Evolutionary conservation across 2,329 filamentous ascomycete species (phyloP).

Genomic region (Hymenoscyphus infarciens): DNA sequence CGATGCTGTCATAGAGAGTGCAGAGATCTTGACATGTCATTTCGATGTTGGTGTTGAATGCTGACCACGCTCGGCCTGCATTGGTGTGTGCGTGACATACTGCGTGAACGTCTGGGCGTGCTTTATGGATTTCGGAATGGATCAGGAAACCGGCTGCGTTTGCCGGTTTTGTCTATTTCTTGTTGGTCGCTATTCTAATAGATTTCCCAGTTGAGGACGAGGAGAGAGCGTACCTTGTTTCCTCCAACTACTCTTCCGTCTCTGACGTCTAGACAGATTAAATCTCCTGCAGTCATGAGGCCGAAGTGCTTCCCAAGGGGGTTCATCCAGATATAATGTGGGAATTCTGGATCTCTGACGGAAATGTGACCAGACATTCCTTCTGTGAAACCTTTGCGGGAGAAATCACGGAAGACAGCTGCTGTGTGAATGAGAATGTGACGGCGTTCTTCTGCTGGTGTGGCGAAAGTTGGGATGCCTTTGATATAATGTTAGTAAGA

Average conservation of each 20-base stretch:
- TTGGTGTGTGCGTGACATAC: slow-evolving; percentile 67
- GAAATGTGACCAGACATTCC: slow-evolving; percentile 67
- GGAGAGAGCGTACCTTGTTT: slow-evolving; percentile 40
- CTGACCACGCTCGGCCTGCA: slow-evolving; percentile 64
- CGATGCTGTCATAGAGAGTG: slow-evolving; percentile 61
- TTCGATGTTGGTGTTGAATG: slow-evolving; percentile 61
- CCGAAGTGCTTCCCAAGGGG: slow-evolving; percentile 63
- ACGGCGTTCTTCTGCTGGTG: slow-evolving; percentile 53
- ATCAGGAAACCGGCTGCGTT: slow-evolving; percentile 70
- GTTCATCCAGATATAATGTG: slow-evolving; percentile 66
- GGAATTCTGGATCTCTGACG: slow-evolving; percentile 61
- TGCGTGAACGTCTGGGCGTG: slow-evolving; percentile 60
- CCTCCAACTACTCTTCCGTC: slow-evolving; percentile 60
- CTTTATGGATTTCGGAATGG: slow-evolving; percentile 65
- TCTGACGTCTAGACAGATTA: slow-evolving; percentile 61
- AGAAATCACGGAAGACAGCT: slow-evolving; percentile 64
- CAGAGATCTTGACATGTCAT: slow-evolving; percentile 69
- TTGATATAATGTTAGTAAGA: slow-evolving; percentile 23
- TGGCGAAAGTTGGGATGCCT: slow-evolving; percentile 54
- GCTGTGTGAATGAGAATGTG: slow-evolving; percentile 67
- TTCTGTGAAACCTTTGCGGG: slow-evolving; percentile 62
- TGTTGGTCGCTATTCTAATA: background rate
- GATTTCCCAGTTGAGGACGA: background rate
- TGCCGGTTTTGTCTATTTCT: slow-evolving; percentile 45
- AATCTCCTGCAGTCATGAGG: slow-evolving; percentile 59